Conservation (phyloP, 352 stramenopile genomes). For the Halophytophthora polymorphica region DNA sequence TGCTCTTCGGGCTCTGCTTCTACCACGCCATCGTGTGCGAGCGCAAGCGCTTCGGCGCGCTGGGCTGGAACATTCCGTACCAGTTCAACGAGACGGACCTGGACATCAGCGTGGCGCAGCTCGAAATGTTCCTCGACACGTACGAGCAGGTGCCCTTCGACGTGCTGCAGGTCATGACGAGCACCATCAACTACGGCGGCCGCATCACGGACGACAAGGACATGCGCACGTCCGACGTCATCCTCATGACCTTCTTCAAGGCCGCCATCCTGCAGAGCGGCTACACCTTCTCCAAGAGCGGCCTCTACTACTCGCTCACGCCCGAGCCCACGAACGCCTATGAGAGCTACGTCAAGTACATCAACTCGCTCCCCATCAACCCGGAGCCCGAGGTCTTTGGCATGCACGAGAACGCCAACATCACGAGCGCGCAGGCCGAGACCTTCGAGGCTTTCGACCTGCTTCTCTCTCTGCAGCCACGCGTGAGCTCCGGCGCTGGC, state of each 20-base stretch:
- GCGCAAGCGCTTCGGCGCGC: slow-evolving; percentile 92
- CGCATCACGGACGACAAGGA: slow-evolving; percentile 94
- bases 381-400: slow-evolving; percentile 92
- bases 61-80: slow-evolving; percentile 97
- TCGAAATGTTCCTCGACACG: slow-evolving; percentile 92
- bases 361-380: slow-evolving; percentile 90
- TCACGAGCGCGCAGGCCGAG: slow-evolving; percentile 91
- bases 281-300: slow-evolving; percentile 75
- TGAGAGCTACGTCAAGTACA: slow-evolving; percentile 91
- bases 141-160: slow-evolving; percentile 85
- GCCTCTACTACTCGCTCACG: slow-evolving; percentile 66
- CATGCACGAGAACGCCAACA: slow-evolving; percentile 95
- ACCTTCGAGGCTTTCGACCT: slow-evolving; percentile 89
- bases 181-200: slow-evolving; percentile 94
- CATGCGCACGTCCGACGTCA: slow-evolving; percentile 88
- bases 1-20: slow-evolving; percentile 93
- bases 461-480: slow-evolving; percentile 82
- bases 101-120: slow-evolving; percentile 71
- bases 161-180: slow-evolving; percentile 92
- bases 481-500: slow-evolving; percentile 68
- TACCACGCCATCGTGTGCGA: slow-evolving; percentile 93
- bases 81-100: slow-evolving; percentile 97
- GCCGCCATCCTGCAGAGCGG: slow-evolving; percentile 69
- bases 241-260: slow-evolving; percentile 91
- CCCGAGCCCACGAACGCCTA: slow-evolving; percentile 67